Evolutionary conservation across 306 rosid species (phyloP), one percentile per base, ranked within the genome.

Genomic region (Cicer bijugum): DNA sequence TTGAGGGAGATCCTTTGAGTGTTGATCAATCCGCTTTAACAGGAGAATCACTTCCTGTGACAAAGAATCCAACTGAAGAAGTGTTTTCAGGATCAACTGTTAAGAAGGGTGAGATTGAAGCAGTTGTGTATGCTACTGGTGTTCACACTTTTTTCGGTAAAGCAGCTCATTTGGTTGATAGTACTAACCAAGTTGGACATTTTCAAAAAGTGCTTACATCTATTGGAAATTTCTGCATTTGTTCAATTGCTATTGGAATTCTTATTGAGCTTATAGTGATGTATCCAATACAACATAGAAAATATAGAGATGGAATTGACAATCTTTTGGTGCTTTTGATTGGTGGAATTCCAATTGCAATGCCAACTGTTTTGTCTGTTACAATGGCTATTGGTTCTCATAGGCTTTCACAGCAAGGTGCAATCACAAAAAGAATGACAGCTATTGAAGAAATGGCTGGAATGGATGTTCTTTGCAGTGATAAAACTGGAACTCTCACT

Each of bases 391-490:
- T 93, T 77, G 98, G 98, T 48, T 93, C 98, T 71, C 98, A 93
- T 69, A 87, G 97, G 83, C 96, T 93, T 7, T 87, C 98, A 46
- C 88, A 91, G 76, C 98, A 93, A 73, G 98, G 98, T 19, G 98
- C 98, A 9, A 93, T 93, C 45, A 93, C 98, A 23, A 93, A 93
- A 69, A 80, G 98, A 60, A 93, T 93, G 98, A 93, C 98, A 6
- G 98, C 98, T 38, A 93, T 93, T 71, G 98, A 93, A 79, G 98
- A 93, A 90, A 91, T 93, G 98, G 98, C 98, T 12, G 98, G 98
- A 19, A 93, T 93, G 98, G 97, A 93, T 78, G 97, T 93, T 28
- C 88, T 93, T 1, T 93, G 98, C 80, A 93, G 98, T 85, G 98
- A 93, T 75, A 93, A 93, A 85, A 93, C 98, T 3, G 98, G 98